These are phyloP conservation scores for Candida dubliniensis DNA, from an alignment of 1,139 yeast genomes.

Conservation along the genomic window DNA sequence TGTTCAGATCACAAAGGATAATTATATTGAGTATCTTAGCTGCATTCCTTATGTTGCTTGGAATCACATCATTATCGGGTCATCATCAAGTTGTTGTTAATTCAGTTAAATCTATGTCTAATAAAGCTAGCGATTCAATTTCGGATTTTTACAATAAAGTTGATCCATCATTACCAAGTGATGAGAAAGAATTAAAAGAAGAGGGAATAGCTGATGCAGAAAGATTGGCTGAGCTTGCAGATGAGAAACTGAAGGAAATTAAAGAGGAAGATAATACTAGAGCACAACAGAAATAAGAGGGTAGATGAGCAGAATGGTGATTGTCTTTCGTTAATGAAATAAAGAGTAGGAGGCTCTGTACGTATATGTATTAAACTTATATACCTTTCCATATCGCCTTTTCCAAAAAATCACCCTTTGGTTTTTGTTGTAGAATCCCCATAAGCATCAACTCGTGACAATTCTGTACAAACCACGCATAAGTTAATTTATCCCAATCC, in stretches of 20 bases:
- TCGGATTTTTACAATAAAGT: conserved; percentile 11
- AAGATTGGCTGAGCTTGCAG: conserved; percentile 9
- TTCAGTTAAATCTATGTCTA: conserved; percentile 15
- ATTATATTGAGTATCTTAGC: conserved; percentile 22
- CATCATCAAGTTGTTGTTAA: conserved; percentile 19
- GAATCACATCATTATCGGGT: conserved; percentile 23
- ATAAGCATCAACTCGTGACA: conserved; percentile 42
- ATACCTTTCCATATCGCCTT: conserved; percentile 47
- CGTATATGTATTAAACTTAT: conserved; percentile 12
- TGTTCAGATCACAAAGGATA: conserved; percentile 32
- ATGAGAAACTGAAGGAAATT: conserved; percentile 8
- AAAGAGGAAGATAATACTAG: not conserved
- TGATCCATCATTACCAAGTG: conserved; percentile 5
- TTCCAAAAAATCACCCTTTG: conserved; percentile 47
- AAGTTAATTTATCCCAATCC: conserved; percentile 44
- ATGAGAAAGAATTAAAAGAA: conserved; percentile 13
- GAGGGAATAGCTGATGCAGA: conserved; percentile 15
- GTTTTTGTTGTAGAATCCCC: conserved; percentile 43
- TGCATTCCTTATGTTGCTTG: conserved; percentile 23
- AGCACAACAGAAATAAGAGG: conserved; percentile 4
- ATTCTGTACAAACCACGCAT: conserved; percentile 45
- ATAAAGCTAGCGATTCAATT: conserved; percentile 19
- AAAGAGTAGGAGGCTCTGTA: not conserved
- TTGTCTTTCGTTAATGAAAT: not conserved
- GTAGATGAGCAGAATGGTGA: not conserved